A percentile compares a stretch with the other conserved stretches of the same genome.
Evolutionary conservation across 768 basidiomycete species (phyloP).

Genomic region (Tephrocybe sp.): DNA sequence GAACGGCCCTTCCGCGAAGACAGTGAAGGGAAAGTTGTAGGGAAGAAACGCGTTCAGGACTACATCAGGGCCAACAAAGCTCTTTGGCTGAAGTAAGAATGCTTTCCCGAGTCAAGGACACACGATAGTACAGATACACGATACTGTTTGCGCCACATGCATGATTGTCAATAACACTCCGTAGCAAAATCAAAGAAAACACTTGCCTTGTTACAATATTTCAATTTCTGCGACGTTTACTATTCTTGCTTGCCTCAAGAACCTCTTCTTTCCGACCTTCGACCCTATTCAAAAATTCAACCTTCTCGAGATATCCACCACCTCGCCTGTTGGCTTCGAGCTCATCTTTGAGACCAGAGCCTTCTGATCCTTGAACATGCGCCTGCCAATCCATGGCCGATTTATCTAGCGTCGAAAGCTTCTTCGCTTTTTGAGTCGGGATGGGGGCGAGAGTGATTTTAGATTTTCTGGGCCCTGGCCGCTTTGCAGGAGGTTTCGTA

Average conservation of each 20-base stretch:
- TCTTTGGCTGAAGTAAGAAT: conserved; percentile 11
- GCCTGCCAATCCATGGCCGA: conserved; percentile 83
- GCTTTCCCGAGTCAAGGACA: background rate
- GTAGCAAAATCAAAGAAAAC: background rate
- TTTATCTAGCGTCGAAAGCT: conserved; percentile 81
- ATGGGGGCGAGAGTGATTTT: conserved; percentile 54
- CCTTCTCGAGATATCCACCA: conserved; percentile 82
- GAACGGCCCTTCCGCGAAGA: conserved; percentile 18
- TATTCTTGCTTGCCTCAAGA: conserved; percentile 53
- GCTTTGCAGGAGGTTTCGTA: conserved; percentile 33
- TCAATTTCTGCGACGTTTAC: conserved; percentile 45
- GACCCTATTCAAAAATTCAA: conserved; percentile 78
- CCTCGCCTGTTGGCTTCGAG: conserved; percentile 71
- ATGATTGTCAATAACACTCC: background rate
- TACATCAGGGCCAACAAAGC: conserved; percentile 22
- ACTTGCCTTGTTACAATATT: background rate
- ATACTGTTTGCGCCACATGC: background rate
- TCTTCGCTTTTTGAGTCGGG: conserved; percentile 63
- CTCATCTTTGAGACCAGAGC: conserved; percentile 55
- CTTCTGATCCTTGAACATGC: conserved; percentile 48
- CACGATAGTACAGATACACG: background rate
- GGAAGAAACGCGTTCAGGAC: conserved; percentile 20
- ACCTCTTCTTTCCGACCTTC: conserved; percentile 67
- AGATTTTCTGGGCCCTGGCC: conserved; percentile 66
- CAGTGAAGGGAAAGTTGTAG: conserved; percentile 19